A percentile compares a stretch with the other conserved stretches of the same genome.
Evolutionary conservation across 2,329 filamentous ascomycete species (phyloP).

Genomic region (Blumeria graminis): DNA sequence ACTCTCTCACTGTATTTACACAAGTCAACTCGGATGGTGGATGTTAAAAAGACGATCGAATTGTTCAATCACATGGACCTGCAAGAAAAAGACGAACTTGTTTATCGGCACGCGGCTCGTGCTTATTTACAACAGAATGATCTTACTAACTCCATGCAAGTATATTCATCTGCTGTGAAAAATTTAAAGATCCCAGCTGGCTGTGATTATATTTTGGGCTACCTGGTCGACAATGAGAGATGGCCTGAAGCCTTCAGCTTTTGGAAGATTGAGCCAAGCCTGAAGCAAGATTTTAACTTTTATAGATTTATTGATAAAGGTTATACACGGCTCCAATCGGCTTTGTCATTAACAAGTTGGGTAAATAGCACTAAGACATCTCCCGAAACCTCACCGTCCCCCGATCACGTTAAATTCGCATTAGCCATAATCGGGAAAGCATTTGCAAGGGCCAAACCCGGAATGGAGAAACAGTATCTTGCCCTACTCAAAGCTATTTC

Average conservation of each 20-base stretch:
- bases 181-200: constrained; percentile 7
- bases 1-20: constrained; percentile 18
- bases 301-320: constrained; percentile 4
- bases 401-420: constrained; percentile 6
- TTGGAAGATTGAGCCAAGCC: constrained; percentile 5
- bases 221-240: constrained; percentile 6
- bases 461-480: constrained; percentile 5
- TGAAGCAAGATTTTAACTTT: constrained; percentile 4
- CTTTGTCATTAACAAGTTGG: constrained; percentile 5
- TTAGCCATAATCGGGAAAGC: constrained; percentile 5
- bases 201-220: constrained; percentile 9
- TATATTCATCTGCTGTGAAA: constrained; percentile 7
- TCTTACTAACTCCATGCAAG: constrained; percentile 15
- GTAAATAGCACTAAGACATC: constrained; percentile 4
- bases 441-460: constrained; percentile 5
- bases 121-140: constrained; percentile 20
- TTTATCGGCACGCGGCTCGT: constrained; percentile 21
- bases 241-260: constrained; percentile 10
- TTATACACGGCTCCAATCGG: constrained; percentile 3
- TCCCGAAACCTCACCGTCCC: not conserved
- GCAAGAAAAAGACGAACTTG: constrained; percentile 17
- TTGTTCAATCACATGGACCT: constrained; percentile 19
- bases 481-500: constrained; percentile 7
- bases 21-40: constrained; percentile 16
- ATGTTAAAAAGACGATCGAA: constrained; percentile 20